Evolutionary conservation across 495 filamentous ascomycete species (phyloP).

Genomic region (Aspergillus avenaceus): DNA sequence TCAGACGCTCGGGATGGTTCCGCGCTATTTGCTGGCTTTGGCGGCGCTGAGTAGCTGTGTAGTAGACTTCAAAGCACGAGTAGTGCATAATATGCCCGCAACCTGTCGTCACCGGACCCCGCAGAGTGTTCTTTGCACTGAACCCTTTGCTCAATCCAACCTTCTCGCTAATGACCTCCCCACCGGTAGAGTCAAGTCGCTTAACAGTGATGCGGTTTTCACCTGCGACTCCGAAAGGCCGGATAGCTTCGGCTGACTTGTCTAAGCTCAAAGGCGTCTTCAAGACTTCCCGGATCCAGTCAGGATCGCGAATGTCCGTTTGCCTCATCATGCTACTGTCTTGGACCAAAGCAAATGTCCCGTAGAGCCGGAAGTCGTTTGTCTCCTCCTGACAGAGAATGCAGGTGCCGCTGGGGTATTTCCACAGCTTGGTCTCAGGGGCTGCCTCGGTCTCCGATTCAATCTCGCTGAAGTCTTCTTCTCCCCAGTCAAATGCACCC

Average conservation of each 20-base stretch:
- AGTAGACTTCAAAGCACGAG: constrained; percentile 88
- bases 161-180: constrained; percentile 65
- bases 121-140: constrained; percentile 56
- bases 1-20: constrained; percentile 77
- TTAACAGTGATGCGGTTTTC: constrained; percentile 75
- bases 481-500: constrained; percentile 79
- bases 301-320: constrained; percentile 73
- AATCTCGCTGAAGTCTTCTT: constrained; percentile 65
- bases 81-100: constrained; percentile 99
- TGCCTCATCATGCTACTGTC: constrained; percentile 84
- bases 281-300: constrained; percentile 79
- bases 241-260: constrained; percentile 70
- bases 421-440: constrained; percentile 72
- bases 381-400: constrained; percentile 96
- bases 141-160: constrained; percentile 89
- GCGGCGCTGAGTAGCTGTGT: constrained; percentile 71
- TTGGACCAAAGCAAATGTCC: constrained; percentile 84
- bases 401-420: constrained; percentile 91
- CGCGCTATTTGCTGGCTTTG: constrained; percentile 90
- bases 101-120: constrained; percentile 83
- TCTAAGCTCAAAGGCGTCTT: constrained; percentile 77
- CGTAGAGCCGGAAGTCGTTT: constrained; percentile 81
- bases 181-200: constrained; percentile 68
- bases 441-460: constrained; percentile 53
- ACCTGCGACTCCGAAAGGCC: constrained; percentile 85